These are phyloP conservation scores for Colletotrichum sp. DNA, from an alignment of 2,329 filamentous ascomycete genomes.

Conservation along the genomic window DNA sequence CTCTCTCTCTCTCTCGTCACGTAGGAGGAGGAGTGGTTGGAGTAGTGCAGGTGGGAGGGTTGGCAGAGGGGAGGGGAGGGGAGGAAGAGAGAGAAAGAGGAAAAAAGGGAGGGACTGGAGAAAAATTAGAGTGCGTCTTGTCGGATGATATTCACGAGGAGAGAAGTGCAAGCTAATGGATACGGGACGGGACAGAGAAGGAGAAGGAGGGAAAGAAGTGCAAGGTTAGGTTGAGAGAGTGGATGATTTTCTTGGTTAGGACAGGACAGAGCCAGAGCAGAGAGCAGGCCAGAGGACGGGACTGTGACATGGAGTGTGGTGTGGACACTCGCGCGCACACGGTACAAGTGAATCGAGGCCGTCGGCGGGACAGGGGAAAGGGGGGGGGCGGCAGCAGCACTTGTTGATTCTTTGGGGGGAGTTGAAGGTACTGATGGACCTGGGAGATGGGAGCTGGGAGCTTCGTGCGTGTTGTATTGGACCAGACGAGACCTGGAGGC, in stretches of 20 bases:
- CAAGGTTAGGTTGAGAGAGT: constrained; percentile 26
- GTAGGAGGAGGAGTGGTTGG: constrained; percentile 5
- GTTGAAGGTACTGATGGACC: neutral
- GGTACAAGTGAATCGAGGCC: neutral
- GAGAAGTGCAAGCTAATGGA: constrained; percentile 10
- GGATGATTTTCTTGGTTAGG: constrained; percentile 2
- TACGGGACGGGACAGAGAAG: constrained; percentile 3
- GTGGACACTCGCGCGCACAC: constrained; percentile 2
- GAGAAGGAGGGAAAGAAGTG: neutral
- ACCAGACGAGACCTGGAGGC: neutral
- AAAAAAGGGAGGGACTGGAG: constrained; percentile 12
- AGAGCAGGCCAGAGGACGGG: neutral
- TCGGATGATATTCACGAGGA: constrained; percentile 22
- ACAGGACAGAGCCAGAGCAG: neutral
- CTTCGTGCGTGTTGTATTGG: neutral
- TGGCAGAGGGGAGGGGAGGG: constrained; percentile 25
- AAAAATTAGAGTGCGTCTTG: constrained; percentile 24
- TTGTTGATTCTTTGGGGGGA: neutral
- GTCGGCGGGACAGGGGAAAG: neutral
- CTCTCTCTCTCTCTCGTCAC: neutral
- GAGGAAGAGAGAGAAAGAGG: constrained; percentile 4
- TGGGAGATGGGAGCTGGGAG: neutral
- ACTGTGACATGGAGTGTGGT: neutral
- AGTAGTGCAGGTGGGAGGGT: constrained; percentile 7
- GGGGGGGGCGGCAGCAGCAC: neutral